phyloP scores from a whole-genome alignment of 1,139 yeast species.

The Zygoascus sp. region DNA sequence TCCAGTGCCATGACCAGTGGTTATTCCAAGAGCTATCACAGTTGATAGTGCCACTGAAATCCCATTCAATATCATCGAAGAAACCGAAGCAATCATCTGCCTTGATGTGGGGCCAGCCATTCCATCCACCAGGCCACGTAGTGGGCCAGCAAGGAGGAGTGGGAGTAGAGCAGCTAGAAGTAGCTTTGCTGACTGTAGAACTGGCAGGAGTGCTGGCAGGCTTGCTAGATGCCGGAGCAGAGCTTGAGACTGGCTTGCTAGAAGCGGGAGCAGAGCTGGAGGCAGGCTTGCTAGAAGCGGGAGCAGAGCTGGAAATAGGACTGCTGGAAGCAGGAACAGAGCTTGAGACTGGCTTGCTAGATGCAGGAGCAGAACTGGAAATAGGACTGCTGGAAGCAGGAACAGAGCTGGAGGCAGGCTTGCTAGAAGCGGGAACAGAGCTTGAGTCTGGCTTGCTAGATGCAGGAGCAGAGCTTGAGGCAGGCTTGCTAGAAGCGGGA shows the following conservation, averaged over 20 bases:
- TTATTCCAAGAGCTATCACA: background rate
- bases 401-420: conserved; percentile 5
- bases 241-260: conserved; percentile 1
- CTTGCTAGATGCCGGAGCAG: background rate
- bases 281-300: conserved; percentile 8
- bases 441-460: conserved; percentile 2
- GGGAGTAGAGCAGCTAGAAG: conserved; percentile 2
- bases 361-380: conserved; percentile 10
- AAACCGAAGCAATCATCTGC: conserved; percentile 11
- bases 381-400: conserved; percentile 1
- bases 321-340: conserved; percentile 1
- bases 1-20: conserved; percentile 1
- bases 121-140: conserved; percentile 8
- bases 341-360: conserved; percentile 8
- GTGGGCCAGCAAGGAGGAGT: conserved; percentile 7
- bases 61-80: conserved; percentile 6
- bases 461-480: background rate
- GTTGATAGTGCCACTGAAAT: background rate
- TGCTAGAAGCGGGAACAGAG: conserved; percentile 6
- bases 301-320: conserved; percentile 8
- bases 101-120: conserved; percentile 13
- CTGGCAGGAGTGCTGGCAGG: conserved; percentile 1
- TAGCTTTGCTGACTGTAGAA: conserved; percentile 4
- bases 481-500: conserved; percentile 13
- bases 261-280: conserved; percentile 6